Base-by-base conservation (phyloP, 306 rosid species). In the Pueraria montana region DNA sequence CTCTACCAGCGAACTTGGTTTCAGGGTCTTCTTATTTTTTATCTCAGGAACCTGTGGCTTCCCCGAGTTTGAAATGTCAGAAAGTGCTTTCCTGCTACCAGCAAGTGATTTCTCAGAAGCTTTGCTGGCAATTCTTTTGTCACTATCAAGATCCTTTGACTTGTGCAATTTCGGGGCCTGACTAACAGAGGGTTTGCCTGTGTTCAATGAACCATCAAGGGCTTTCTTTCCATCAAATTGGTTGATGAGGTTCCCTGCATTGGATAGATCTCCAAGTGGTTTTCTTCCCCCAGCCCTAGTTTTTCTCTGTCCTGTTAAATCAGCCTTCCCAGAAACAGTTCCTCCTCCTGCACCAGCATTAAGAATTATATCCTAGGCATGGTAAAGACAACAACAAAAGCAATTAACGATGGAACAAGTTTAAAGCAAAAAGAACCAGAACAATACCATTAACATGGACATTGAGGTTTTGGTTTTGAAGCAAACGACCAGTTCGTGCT, bases 191-290 rank as follows among this genome's bases (percentile, higher is more conserved):
- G 85, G 84, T 75, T 87, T 87, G 65, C 73, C 81, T 0, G 74
- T 66, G 49, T 86, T 86, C 0, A 88, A 86, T 50, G 82, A 70
- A 76, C 84, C 88, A 77, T 87, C 84, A 21, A 80, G 87, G 9
- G 88, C 82, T 75, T 90, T 90, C 87, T 88, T 90, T 75, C 89
- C 94, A 76, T 32, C 85, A 18, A 72, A 80, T 74, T 48, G 74
- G 61, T 80, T 80, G 20, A 64, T 8, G 21, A 80, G 84, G 80
- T 87, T 87, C 58, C 72, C 87, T 20, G 88, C 71, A 30, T 92
- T 89, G 7, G 94, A 90, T 40, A 92, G 58, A 83, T 92, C 94
- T 62, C 97, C 88, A 11, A 90, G 91, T 14, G 97, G 92, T 77
- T 92, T 90, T 84, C 92, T 90, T 65, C 89, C 92, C 52, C 88